Base-by-base conservation (phyloP, 2,329 filamentous ascomycete genomes). In the Fusarium sp. region DNA sequence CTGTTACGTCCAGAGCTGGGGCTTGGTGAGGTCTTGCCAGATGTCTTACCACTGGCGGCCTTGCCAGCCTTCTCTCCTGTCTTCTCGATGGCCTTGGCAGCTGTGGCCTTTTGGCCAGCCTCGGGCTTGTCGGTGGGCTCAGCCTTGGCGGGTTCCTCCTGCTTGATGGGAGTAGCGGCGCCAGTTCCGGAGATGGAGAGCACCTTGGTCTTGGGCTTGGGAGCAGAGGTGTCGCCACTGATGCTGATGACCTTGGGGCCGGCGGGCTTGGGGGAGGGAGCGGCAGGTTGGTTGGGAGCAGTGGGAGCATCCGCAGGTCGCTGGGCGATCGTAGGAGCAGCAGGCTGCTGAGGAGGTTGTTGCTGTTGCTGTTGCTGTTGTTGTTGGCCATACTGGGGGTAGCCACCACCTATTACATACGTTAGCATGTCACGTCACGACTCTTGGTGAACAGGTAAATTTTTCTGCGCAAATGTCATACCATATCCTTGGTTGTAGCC, bases 71-170 rank as follows among this genome's bases (percentile, higher is more conserved):
- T 83, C 74, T 93, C 89, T 51, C 93, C 91, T 0, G 91, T 90
- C 84, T 97, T 97, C 73, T 96, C 92, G 63, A 97, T 92, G 9
- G 94, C 93, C 79, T 97, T 97, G 46, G 87, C 82, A 5, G 93
- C 94, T 2, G 90, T 82, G n/a, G 91, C 88, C 79, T 97, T 97
- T 60, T 93, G 84, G 28, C 92, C 91, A 26, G 90, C 89, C 65
- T 91, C 89, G 3, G 88, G 78, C 40, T 81, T 81, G 45, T 79
- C 73, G 7, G 76, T 75, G 74, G 79, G 77, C 29, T 82, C 81
- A 47, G 80, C 73, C 74, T 84, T 84, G 42, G 76, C 62, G 51
- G 86, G 82, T 44, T 76, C 73, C 64, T 78, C 73, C 61, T 79
- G 75, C 68, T 82, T 80, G 25, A 74, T 64, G 5, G 76, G 67